Base-by-base conservation (phyloP, 768 basidiomycete species). In the Pulveroboletus sp. region DNA sequence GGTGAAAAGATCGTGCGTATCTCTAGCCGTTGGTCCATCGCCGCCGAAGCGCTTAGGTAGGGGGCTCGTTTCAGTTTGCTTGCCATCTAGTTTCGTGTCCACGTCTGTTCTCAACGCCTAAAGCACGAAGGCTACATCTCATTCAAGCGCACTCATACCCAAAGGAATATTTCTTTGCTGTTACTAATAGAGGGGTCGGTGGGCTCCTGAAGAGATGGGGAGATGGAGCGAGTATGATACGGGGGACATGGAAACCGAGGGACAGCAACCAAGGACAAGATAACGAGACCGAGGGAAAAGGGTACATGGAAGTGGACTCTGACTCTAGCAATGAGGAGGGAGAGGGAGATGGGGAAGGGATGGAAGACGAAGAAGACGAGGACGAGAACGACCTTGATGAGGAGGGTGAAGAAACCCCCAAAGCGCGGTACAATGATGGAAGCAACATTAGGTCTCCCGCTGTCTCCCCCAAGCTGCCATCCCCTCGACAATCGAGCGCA, bases 161-260 rank as follows among this genome's bases (percentile, higher is more conserved):
- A 5, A 89, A 89, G 62, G 81, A 93, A 61, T 95, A 86, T 67
- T 94, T 91, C 69, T 95, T 94, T 64, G 81, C 87, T 17, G 85
- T 95, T 17, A 93, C 89, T 14, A 93, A 93, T 69, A 92, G 89
- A 63, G 93, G 93, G 18, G 81, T 93, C 11, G 90, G 89, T 11
- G 88, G 85, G 4, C 70, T 93, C 15, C 66, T 92, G 48, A 79
- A 81, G 64, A 79, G 73, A 60, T 92, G 89, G 87, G 90, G 90
- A 9, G 86, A 88, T 51, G 90, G 89, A 6, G 90, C 80, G 5
- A 90, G 86, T 57, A 74, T 93, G 71, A 73, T 92, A 46, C 76
- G 90, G 35, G 79, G 79, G 10, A 72, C 78, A 49, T 93, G 89
- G 89, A 87, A 80, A 43, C 59, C 72, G 5, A 71, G 80, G 30